Percentiles rank a stretch among this genome's conserved stretches.
phyloP scores from a whole-genome alignment of 306 rosid genomes.

The Quercus parvula region DNA sequence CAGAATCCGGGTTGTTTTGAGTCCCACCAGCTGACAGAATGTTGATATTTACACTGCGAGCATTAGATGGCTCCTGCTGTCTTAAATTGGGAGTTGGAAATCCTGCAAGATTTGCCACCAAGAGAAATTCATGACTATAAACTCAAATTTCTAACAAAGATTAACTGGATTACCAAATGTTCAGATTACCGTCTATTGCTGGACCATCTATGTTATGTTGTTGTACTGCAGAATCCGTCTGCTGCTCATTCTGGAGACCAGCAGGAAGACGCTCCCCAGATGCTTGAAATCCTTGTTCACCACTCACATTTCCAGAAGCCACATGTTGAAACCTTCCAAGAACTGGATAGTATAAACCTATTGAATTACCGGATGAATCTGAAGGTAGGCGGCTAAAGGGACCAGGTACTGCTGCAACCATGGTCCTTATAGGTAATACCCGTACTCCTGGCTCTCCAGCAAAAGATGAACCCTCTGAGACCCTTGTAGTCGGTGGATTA shows the following conservation, averaged over 20 bases:
- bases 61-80: conserved; percentile 43
- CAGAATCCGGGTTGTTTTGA: conserved; percentile 68
- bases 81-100: conserved; percentile 37
- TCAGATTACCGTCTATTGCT: conserved; percentile 67
- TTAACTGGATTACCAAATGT: conserved; percentile 1
- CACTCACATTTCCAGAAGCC: conserved; percentile 54
- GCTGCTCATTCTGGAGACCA: conserved; percentile 32
- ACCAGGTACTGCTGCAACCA: conserved; percentile 79
- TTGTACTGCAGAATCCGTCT: conserved; percentile 35
- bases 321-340: conserved; percentile 75
- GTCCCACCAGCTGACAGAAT: conserved; percentile 65
- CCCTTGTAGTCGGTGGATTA: conserved; percentile 54
- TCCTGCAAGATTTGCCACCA: conserved; percentile 44
- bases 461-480: conserved; percentile 42
- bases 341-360: conserved; percentile 82
- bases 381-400: conserved; percentile 58
- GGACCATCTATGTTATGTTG: conserved; percentile 52
- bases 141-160: conserved; percentile 12
- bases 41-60: conserved; percentile 61
- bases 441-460: conserved; percentile 72
- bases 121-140: conserved; percentile 13
- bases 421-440: conserved; percentile 80
- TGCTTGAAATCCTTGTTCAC: conserved; percentile 55
- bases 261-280: conserved; percentile 49
- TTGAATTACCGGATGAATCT: conserved; percentile 69